These are phyloP conservation scores for Haplosporangium sp. DNA, from an alignment of 371 early-diverging fungal genomes.

Conservation along the genomic window DNA sequence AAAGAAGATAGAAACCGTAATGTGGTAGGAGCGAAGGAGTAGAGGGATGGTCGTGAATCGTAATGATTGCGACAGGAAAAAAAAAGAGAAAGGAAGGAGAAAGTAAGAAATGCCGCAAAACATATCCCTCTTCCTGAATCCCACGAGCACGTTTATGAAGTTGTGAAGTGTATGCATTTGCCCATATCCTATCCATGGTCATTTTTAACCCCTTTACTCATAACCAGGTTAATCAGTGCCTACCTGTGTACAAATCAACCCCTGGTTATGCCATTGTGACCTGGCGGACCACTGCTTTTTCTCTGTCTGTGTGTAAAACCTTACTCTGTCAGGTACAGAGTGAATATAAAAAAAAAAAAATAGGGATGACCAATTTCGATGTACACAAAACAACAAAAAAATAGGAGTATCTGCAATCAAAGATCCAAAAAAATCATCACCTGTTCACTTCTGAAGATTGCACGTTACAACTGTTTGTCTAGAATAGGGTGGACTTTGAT, in stretches of 20 bases:
- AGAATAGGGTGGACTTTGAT: background rate
- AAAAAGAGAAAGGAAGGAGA: background rate
- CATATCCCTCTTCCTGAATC: background rate
- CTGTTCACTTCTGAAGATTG: slow-evolving; percentile 4
- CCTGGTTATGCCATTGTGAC: slow-evolving; percentile 41
- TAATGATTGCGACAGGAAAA: slow-evolving; percentile 17
- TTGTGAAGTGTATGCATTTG: background rate
- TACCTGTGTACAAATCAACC: slow-evolving; percentile 1
- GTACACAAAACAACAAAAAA: slow-evolving; percentile 9
- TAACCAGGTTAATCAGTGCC: background rate
- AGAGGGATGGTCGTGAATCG: slow-evolving; percentile 19
- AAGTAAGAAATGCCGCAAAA: background rate
- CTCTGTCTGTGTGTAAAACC: background rate
- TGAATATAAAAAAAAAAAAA: background rate
- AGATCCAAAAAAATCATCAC: slow-evolving; percentile 8
- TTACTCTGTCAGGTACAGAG: slow-evolving; percentile 15
- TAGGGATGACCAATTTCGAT: slow-evolving; percentile 17
- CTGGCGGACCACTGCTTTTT: slow-evolving; percentile 5
- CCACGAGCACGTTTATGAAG: background rate
- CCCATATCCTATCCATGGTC: background rate
- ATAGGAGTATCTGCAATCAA: slow-evolving; percentile 13
- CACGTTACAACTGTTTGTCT: slow-evolving; percentile 8
- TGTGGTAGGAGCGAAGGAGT: background rate
- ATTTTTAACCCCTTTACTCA: too few species aligned
- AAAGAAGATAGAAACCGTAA: background rate